phyloP scores from a whole-genome alignment of 768 basidiomycete species.

The Tephrocybe sp. region DNA sequence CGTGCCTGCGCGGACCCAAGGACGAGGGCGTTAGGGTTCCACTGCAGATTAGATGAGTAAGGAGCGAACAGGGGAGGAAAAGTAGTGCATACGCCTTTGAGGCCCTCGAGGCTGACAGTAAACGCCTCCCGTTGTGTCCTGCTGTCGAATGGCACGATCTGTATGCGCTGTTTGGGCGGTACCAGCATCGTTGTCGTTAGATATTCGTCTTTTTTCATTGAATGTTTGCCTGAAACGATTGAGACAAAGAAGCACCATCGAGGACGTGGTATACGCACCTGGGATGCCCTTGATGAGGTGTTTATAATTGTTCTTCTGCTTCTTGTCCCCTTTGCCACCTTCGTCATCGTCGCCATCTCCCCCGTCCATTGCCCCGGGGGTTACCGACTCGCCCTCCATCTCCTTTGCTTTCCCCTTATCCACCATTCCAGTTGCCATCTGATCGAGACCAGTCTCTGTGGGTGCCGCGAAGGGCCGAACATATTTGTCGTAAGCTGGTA shows the following conservation, averaged over 20 bases:
- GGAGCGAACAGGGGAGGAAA: slow-evolving; percentile 2
- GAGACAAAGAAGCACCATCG: slow-evolving; percentile 5
- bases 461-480: slow-evolving; percentile 54
- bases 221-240: slow-evolving; percentile 61
- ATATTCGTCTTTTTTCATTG: slow-evolving; percentile 77
- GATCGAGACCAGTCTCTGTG: slow-evolving; percentile 26
- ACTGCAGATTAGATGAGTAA: slow-evolving; percentile 37
- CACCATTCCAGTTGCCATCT: slow-evolving; percentile 20
- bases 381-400: slow-evolving; percentile 30
- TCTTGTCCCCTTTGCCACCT: slow-evolving; percentile 57
- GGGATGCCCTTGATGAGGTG: slow-evolving; percentile 75
- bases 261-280: slow-evolving; percentile 40
- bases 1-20: slow-evolving; percentile 70
- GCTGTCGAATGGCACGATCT: slow-evolving; percentile 59
- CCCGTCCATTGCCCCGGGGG: slow-evolving; percentile 35
- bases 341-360: slow-evolving; percentile 55
- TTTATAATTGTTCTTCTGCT: slow-evolving; percentile 75
- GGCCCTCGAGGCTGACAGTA: slow-evolving; percentile 64
- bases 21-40: slow-evolving; percentile 62
- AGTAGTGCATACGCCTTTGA: slow-evolving; percentile 60
- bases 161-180: slow-evolving; percentile 68
- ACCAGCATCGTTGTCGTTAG: slow-evolving; percentile 60
- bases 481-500: slow-evolving; percentile 77
- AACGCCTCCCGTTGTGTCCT: slow-evolving; percentile 74
- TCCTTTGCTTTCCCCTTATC: slow-evolving; percentile 56